phyloP scores from a whole-genome alignment of 306 rosid genomes.

The Lathyrus sativus region DNA sequence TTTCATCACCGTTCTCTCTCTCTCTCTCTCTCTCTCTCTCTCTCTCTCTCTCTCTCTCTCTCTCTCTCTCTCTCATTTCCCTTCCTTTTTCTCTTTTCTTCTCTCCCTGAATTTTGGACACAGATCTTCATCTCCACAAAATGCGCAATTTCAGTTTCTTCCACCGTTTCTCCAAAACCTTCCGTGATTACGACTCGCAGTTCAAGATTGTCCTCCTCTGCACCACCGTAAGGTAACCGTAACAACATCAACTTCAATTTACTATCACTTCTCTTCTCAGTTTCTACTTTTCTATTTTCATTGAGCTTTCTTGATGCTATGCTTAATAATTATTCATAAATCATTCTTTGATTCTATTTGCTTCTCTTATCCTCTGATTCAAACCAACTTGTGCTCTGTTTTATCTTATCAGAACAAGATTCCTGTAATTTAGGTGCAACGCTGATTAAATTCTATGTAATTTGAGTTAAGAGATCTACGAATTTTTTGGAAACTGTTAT shows the following conservation, averaged over 20 bases:
- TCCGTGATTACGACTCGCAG: conserved; percentile 56
- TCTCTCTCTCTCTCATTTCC: conserved; percentile 9
- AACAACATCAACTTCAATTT: conserved; percentile 16
- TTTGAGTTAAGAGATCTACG: conserved; percentile 7
- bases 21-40: no score
- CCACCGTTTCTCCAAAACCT: conserved; percentile 52
- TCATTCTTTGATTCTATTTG: background rate
- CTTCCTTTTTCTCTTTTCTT: background rate
- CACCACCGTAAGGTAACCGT: conserved; percentile 81
- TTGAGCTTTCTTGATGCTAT: no score
- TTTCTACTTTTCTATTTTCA: background rate
- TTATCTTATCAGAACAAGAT: background rate
- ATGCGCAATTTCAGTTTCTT: conserved; percentile 59
- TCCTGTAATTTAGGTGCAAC: background rate
- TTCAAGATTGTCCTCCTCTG: conserved; percentile 69
- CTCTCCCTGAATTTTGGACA: conserved; percentile 23
- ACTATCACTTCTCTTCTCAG: background rate
- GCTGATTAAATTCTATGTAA: background rate
- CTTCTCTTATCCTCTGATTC: conserved; percentile 1
- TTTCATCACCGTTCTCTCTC: background rate
- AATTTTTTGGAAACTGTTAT: background rate
- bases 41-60: background rate
- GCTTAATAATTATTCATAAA: no score
- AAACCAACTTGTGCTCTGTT: conserved; percentile 1
- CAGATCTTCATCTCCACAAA: conserved; percentile 34